Conservation (phyloP, 116 monocot species). For the Phalaenopsis hybrid region DNA sequence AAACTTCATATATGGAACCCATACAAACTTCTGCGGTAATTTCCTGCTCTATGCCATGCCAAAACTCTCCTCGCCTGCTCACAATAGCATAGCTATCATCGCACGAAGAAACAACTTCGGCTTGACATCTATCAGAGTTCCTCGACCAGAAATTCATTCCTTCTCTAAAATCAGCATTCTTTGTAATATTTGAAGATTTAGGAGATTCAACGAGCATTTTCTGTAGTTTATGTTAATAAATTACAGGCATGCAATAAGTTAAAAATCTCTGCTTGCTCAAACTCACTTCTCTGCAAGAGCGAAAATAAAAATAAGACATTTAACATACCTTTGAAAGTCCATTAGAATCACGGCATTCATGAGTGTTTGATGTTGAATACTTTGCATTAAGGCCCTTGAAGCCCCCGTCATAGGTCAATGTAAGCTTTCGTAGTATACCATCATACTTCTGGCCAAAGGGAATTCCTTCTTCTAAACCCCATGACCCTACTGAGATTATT, state of each 20-base stretch:
- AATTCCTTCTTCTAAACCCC: background rate
- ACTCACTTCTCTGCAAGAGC: background rate
- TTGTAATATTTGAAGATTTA: background rate
- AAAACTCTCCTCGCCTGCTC: background rate
- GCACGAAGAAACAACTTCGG: background rate
- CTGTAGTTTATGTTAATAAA: background rate
- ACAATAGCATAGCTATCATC: background rate
- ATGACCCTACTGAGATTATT: background rate
- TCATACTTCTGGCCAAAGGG: background rate
- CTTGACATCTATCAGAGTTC: background rate
- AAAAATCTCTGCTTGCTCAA: background rate
- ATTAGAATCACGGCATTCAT: background rate
- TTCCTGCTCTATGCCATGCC: background rate
- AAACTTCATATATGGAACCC: background rate
- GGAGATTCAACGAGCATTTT: background rate
- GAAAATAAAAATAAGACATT: background rate
- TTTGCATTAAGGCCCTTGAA: background rate
- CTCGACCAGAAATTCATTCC: background rate
- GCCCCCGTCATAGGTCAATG: background rate
- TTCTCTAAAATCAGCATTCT: background rate
- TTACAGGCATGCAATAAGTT: background rate
- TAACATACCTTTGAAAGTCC: background rate
- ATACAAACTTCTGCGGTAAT: background rate
- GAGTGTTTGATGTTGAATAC: background rate
- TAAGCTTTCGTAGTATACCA: background rate